phyloP scores from a whole-genome alignment of 106 monocot genomes.

The Chionographis japonica region DNA sequence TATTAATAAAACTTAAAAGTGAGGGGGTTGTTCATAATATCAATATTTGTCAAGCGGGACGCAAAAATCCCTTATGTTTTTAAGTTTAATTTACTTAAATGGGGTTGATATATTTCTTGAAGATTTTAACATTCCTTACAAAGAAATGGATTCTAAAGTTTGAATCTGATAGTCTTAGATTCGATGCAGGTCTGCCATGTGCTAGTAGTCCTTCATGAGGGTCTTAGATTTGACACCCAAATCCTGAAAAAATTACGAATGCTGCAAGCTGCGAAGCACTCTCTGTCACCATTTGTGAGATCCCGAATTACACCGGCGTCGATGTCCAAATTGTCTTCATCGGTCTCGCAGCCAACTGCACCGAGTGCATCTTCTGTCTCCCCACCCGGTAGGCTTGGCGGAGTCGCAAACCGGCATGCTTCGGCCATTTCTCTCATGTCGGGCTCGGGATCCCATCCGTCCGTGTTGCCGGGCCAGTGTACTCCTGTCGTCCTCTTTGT shows the following conservation, averaged over 20 bases:
- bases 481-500: conserved; percentile 82
- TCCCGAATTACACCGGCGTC: conserved; percentile 29
- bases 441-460: conserved; percentile 38
- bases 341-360: conserved; percentile 17
- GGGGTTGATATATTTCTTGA: too few species aligned
- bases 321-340: conserved; percentile 19
- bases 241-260: conserved; percentile 74
- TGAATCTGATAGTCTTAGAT: not conserved
- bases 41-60: too few species aligned
- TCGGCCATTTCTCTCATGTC: conserved; percentile 56
- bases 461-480: conserved; percentile 53
- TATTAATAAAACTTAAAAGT: too few species aligned
- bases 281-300: conserved; percentile 57
- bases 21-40: too few species aligned
- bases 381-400: conserved; percentile 38
- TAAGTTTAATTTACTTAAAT: too few species aligned
- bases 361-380: conserved; percentile 33
- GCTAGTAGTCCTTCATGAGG: conserved; percentile 81
- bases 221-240: conserved; percentile 59
- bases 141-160: too few species aligned
- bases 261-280: conserved; percentile 85
- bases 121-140: too few species aligned
- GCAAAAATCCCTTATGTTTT: too few species aligned
- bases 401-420: conserved; percentile 27
- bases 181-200: conserved; percentile 85